A percentile compares a stretch with the other conserved stretches of the same genome.
These are phyloP conservation scores for Crassisporium funariophilum DNA, from an alignment of 768 basidiomycete species.

Conservation along the genomic window DNA sequence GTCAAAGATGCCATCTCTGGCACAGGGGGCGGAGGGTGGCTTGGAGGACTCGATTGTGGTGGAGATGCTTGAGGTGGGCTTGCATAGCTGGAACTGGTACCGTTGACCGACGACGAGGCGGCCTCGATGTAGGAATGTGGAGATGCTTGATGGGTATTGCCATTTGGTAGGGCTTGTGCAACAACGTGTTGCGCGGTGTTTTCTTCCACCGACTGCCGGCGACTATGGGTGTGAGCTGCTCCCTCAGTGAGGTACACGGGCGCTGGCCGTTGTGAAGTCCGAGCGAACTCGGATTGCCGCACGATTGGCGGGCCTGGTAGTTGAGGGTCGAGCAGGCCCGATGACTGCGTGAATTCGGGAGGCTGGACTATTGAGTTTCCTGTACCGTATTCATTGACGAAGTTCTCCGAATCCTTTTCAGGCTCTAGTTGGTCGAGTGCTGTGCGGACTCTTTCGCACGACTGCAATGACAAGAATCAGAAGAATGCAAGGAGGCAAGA, in stretches of 20 bases:
- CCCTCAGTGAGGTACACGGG: constrained; percentile 19
- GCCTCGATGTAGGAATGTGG: constrained; percentile 15
- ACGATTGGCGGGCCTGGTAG: constrained; percentile 23
- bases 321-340: constrained; percentile 32
- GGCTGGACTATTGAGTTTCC: constrained; percentile 82
- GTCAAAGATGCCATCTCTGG: constrained; percentile 16
- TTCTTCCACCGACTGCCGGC: constrained; percentile 14
- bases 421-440: constrained; percentile 87
- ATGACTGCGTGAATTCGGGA: constrained; percentile 72
- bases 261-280: constrained; percentile 31
- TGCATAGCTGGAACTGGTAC: constrained; percentile 3
- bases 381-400: constrained; percentile 86
- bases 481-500: constrained; percentile 2
- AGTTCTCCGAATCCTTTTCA: constrained; percentile 79
- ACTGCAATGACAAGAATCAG: constrained; percentile 45
- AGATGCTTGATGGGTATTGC: constrained; percentile 27
- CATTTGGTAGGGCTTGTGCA: constrained; percentile 4
- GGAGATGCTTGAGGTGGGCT: constrained; percentile 22
- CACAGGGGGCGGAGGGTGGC: constrained; percentile 26
- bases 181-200: background rate
- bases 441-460: constrained; percentile 86
- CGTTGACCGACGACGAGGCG: constrained; percentile 8
- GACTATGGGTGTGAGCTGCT: constrained; percentile 12
- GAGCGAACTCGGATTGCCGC: constrained; percentile 32
- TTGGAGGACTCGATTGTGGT: constrained; percentile 28